A percentile compares a stretch with the other conserved stretches of the same genome.
Conservation (phyloP, 768 basidiomycete species). For the Glaciozyma martinii region DNA sequence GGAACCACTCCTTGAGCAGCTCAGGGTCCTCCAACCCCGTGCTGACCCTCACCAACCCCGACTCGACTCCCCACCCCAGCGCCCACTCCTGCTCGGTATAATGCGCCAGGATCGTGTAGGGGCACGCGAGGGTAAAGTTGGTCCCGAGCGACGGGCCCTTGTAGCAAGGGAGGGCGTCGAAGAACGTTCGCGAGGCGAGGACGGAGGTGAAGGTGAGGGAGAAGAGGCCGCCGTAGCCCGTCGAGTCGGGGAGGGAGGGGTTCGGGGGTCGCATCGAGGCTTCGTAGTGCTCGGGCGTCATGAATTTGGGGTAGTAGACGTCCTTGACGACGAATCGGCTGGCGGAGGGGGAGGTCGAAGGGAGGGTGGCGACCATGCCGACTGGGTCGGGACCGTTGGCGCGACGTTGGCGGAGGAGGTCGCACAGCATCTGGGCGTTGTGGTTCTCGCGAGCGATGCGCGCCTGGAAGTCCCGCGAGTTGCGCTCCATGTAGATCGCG, state of each 20-base stretch:
- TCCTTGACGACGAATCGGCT: slow-evolving; percentile 56
- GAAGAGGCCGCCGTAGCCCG: slow-evolving; percentile 48
- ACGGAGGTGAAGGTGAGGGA: slow-evolving; percentile 55
- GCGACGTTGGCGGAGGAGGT: slow-evolving; percentile 55
- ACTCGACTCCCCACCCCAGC: slow-evolving; percentile 71
- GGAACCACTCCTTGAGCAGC: slow-evolving; percentile 53
- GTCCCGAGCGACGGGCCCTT: slow-evolving; percentile 83
- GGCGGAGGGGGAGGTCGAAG: slow-evolving; percentile 29
- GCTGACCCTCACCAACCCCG: slow-evolving; percentile 72
- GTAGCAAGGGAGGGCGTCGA: slow-evolving; percentile 63
- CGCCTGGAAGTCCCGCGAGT: slow-evolving; percentile 79
- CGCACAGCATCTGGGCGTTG: slow-evolving; percentile 75
- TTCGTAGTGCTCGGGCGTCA: slow-evolving; percentile 61
- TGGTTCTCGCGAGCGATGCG: slow-evolving; percentile 68
- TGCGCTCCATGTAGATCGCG: slow-evolving; percentile 93
- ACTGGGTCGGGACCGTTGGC: slow-evolving; percentile 35
- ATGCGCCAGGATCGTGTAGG: slow-evolving; percentile 87
- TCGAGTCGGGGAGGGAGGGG: slow-evolving; percentile 33
- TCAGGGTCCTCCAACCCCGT: slow-evolving; percentile 77
- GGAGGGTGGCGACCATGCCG: background rate
- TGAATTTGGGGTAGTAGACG: slow-evolving; percentile 83
- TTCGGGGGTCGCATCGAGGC: slow-evolving; percentile 50
- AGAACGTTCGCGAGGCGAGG: slow-evolving; percentile 40
- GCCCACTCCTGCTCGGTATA: slow-evolving; percentile 88
- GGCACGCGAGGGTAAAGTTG: slow-evolving; percentile 90